Evolutionary conservation across 2,329 filamentous ascomycete genomes (phyloP).

Genomic region (Pleoardoris graminearum): DNA sequence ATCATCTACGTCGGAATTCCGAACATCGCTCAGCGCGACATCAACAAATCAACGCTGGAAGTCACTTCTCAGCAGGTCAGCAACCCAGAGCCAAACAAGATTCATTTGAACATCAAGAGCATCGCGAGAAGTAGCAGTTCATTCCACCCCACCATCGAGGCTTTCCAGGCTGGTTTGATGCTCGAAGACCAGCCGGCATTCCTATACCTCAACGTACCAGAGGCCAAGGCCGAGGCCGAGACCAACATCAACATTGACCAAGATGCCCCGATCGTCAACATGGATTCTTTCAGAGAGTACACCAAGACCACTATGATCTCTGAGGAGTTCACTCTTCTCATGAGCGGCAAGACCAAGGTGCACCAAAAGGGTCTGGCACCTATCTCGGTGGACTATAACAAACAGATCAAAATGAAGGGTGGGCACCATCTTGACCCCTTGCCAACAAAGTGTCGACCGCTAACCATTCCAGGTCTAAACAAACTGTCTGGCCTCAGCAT

Average conservation of each 20-base stretch:
- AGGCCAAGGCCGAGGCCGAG: constrained; percentile 49
- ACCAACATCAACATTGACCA: constrained; percentile 51
- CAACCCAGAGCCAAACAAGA: constrained; percentile 53
- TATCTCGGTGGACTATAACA: constrained; percentile 58
- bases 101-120: constrained; percentile 55
- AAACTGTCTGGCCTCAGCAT: constrained; percentile 2
- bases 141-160: constrained; percentile 59
- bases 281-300: constrained; percentile 55
- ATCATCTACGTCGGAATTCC: constrained; percentile 64
- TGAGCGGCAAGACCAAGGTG: constrained; percentile 58
- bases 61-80: constrained; percentile 57
- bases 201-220: constrained; percentile 52
- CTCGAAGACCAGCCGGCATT: constrained; percentile 51
- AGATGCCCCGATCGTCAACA: constrained; percentile 48
- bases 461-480: neutral
- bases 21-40: constrained; percentile 58
- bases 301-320: constrained; percentile 53
- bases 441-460: neutral
- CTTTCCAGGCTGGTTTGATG: constrained; percentile 57
- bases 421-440: constrained; percentile 1
- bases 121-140: constrained; percentile 53
- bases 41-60: constrained; percentile 57
- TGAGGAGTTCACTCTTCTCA: constrained; percentile 54
- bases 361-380: constrained; percentile 56
- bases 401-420: constrained; percentile 62